These are phyloP conservation scores for Boletus reticuloceps DNA, from an alignment of 768 basidiomycete species.

Conservation along the genomic window DNA sequence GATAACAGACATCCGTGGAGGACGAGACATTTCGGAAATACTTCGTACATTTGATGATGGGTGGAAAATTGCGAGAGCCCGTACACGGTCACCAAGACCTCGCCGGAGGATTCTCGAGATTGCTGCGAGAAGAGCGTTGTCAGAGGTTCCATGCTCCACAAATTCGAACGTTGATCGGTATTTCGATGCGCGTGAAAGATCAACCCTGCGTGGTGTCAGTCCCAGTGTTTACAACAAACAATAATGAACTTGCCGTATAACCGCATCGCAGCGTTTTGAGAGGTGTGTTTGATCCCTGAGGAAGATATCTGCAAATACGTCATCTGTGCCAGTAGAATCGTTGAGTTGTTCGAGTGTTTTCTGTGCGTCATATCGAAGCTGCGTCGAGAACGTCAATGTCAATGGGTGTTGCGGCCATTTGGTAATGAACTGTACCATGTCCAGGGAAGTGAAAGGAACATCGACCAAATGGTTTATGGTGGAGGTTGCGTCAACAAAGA, in stretches of 20 bases:
- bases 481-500: conserved; percentile 79
- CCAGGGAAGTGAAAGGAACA: conserved; percentile 73
- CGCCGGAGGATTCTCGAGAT: conserved; percentile 50
- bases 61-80: conserved; percentile 61
- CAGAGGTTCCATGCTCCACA: conserved; percentile 57
- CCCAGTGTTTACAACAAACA: not conserved
- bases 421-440: conserved; percentile 51
- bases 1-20: conserved; percentile 46
- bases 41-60: conserved; percentile 44
- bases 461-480: conserved; percentile 73
- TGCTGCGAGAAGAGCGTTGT: conserved; percentile 52
- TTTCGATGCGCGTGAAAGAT: conserved; percentile 38
- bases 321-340: conserved; percentile 41
- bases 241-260: conserved; percentile 50
- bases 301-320: conserved; percentile 72
- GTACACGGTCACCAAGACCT: conserved; percentile 73
- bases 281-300: conserved; percentile 67
- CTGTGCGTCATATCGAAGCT: conserved; percentile 77
- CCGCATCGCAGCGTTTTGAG: conserved; percentile 67
- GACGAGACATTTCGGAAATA: conserved; percentile 54
- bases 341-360: conserved; percentile 69
- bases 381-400: conserved; percentile 3
- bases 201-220: conserved; percentile 43
- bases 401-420: not conserved
- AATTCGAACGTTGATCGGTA: conserved; percentile 39